Conservation (phyloP, 257 asterid genomes). For the Nicotiana undulata region DNA sequence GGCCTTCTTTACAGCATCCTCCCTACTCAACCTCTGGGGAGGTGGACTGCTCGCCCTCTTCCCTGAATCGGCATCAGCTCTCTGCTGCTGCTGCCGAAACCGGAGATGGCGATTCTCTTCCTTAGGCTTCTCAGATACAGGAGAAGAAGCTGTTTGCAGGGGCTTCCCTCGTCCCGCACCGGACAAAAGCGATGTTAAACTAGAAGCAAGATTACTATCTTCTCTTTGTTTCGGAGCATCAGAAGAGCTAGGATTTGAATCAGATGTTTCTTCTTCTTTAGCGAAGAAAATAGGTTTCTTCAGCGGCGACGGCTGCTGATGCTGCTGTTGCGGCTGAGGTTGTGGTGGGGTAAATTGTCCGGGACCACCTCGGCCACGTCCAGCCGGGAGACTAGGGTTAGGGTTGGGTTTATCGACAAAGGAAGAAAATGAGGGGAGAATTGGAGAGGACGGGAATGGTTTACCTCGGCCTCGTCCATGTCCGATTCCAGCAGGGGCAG, state of each 20-base stretch:
- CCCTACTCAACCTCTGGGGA: constrained; percentile 33
- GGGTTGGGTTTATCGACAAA: constrained; percentile 20
- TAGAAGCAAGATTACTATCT: constrained; percentile 17
- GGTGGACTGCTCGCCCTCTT: constrained; percentile 10
- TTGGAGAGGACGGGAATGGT: constrained; percentile 33
- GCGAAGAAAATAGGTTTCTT: constrained; percentile 17
- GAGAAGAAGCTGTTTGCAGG: constrained; percentile 2
- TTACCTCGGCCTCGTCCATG: constrained; percentile 63
- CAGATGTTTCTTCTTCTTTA: constrained; percentile 19
- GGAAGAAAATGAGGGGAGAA: constrained; percentile 34
- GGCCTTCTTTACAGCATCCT: constrained; percentile 50
- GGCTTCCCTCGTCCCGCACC: constrained; percentile 81
- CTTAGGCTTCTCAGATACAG: constrained; percentile 24
- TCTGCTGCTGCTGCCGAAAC: constrained; percentile 1
- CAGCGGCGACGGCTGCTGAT: constrained; percentile 12
- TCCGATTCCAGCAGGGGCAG: constrained; percentile 32
- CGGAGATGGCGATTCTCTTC: constrained; percentile 53
- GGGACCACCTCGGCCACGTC: constrained; percentile 46
- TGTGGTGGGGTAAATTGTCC: constrained; percentile 11
- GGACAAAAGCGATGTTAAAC: constrained; percentile 15
- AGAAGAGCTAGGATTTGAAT: constrained; percentile 1
- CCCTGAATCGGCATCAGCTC: constrained; percentile 3
- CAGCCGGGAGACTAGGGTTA: constrained; percentile 14
- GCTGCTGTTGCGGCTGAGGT: constrained; percentile 10
- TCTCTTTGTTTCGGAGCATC: neutral